A percentile compares a stretch with the other conserved stretches of the same genome.
These are phyloP conservation scores for Arthrobotrys conoides DNA, from an alignment of 2,329 filamentous ascomycete species.

Conservation along the genomic window DNA sequence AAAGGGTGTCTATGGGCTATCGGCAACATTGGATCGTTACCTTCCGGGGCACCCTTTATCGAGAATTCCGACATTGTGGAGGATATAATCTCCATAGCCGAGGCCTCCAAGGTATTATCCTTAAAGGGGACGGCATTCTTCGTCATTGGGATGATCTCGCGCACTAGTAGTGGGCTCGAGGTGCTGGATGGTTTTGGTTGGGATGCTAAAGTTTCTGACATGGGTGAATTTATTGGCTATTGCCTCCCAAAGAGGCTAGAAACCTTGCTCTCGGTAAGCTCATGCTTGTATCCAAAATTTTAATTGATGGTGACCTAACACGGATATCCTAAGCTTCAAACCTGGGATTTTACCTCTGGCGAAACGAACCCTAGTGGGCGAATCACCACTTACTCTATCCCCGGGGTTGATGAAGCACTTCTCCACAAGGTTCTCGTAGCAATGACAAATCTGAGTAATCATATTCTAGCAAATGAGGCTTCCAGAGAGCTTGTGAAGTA, in stretches of 20 bases:
- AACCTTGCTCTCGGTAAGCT: slow-evolving; percentile 80
- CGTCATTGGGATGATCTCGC: slow-evolving; percentile 90
- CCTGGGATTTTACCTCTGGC: slow-evolving; percentile 63
- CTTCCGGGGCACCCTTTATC: slow-evolving; percentile 92
- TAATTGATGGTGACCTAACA: slow-evolving; percentile 14
- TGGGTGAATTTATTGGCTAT: slow-evolving; percentile 86
- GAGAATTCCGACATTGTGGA: slow-evolving; percentile 90
- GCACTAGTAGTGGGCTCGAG: slow-evolving; percentile 91
- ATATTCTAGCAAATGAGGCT: slow-evolving; percentile 89
- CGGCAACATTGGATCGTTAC: slow-evolving; percentile 98
- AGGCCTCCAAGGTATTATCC: slow-evolving; percentile 89
- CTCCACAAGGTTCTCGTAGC: slow-evolving; percentile 85
- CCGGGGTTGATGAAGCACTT: slow-evolving; percentile 74
- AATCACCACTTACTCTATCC: slow-evolving; percentile 69
- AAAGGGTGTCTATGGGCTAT: slow-evolving; percentile 98
- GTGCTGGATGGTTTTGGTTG: slow-evolving; percentile 91
- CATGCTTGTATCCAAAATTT: not conserved
- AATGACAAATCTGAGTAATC: slow-evolving; percentile 90
- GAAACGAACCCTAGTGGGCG: slow-evolving; percentile 67
- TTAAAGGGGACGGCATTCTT: slow-evolving; percentile 97
- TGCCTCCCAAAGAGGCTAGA: slow-evolving; percentile 85
- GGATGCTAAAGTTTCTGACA: slow-evolving; percentile 88
- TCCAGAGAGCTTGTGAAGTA: slow-evolving; percentile 80
- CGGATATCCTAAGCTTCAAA: slow-evolving; percentile 16
- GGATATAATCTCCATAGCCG: slow-evolving; percentile 88